phyloP scores from a whole-genome alignment of 306 rosid species.

The Trifolium pratense region DNA sequence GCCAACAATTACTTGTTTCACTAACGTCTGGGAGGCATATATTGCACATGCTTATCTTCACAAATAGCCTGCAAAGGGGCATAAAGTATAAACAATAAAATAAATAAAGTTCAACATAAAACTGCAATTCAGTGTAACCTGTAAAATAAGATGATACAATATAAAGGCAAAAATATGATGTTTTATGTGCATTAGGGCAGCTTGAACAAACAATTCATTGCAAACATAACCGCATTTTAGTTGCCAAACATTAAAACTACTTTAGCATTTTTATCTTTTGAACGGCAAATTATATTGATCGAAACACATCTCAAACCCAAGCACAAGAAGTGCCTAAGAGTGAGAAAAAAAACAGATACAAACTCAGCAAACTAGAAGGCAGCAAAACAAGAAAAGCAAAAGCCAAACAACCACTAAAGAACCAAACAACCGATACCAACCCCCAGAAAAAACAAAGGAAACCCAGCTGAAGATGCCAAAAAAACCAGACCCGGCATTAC shows the following conservation, averaged over 20 bases:
- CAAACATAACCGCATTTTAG: slow-evolving; percentile 1
- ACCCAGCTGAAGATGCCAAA: too few relatives aligned
- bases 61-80: slow-evolving; percentile 67
- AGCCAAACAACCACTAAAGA: too few relatives aligned
- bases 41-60: slow-evolving; percentile 76
- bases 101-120: slow-evolving; percentile 7
- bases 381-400: too few relatives aligned
- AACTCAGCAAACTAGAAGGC: too few relatives aligned
- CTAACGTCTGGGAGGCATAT: slow-evolving; percentile 72
- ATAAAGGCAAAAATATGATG: not conserved
- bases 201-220: not conserved
- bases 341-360: too few relatives aligned
- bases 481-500: too few relatives aligned
- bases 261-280: not conserved
- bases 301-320: too few relatives aligned
- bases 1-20: slow-evolving; percentile 38
- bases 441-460: too few relatives aligned
- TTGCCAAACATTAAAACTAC: slow-evolving; percentile 10
- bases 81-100: not conserved
- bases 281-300: too few relatives aligned
- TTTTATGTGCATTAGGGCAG: not conserved
- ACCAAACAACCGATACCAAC: too few relatives aligned
- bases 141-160: not conserved
- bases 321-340: too few relatives aligned
- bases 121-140: slow-evolving; percentile 12